Evolutionary conservation across 257 asterid species (phyloP), one percentile per base, ranked within the genome.

Genomic region (Paraleonurus japonicus): DNA sequence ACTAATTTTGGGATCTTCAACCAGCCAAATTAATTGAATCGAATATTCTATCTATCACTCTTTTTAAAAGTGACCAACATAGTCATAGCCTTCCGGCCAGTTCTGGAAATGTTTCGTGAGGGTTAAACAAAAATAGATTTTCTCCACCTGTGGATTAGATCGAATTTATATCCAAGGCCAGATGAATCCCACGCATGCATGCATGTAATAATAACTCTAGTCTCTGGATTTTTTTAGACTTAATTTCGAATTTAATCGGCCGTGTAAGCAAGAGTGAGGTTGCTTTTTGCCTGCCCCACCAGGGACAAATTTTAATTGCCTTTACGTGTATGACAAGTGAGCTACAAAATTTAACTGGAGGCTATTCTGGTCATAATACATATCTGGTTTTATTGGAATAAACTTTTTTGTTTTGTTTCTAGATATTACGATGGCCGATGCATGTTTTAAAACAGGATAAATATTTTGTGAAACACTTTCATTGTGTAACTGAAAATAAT

Each of bases 321-420:
- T 88, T 88, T 90, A 83, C 92, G 92, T 88, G 80, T 76, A 63
- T 85, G 83, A 79, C 80, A 86, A 86, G 92, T 81, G 78, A 82
- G 64, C 66, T 55, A 22, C 53, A 67, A 23, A 79, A 37, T n/a
- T 47, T 47, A n/a, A n/a, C 54, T 23, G 22, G 22, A 47, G 22
- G 22, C 19, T 53, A 9, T 53, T 19, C 27, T 53, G 6, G 26
- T 33, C 45, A 55, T 48, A 54, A 24, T 24, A 20, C n/a, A 7
- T 32, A n/a, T 4, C 5, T 16, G 10, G 22, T n/a, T n/a, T n/a
- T n/a, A n/a, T n/a, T n/a, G n/a, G n/a, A n/a, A n/a, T 16, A 1
- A 47, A 16, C 54, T 5, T 47, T n/a, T 47, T n/a, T 3, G 22
- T 47, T 47, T 47, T 43, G 19, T 43, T 43, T 2, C 10, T 9